Conservation (phyloP, 1,284 basidiomycete genomes). For the Cutaneotrichosporon spelunceum region DNA sequence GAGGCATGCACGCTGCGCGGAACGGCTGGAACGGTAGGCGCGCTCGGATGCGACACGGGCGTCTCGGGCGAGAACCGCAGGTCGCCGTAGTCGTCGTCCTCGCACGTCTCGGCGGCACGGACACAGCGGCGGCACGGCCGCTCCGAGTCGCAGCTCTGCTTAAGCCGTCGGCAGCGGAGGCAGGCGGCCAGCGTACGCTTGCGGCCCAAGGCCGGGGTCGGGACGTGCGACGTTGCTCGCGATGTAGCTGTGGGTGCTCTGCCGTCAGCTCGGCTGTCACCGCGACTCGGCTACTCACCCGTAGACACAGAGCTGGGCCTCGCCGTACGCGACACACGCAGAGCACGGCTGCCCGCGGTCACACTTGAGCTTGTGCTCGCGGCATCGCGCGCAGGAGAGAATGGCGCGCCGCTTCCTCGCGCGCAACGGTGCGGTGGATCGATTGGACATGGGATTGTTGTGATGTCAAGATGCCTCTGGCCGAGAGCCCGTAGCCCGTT, state of each 20-base stretch:
- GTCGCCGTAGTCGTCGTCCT: constrained; percentile 1
- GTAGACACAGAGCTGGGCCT: neutral
- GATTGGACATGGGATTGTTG: neutral
- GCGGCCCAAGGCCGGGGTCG: neutral
- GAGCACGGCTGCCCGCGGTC: neutral
- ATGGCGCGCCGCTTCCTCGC: constrained; percentile 1
- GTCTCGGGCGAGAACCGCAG: neutral
- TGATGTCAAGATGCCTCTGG: neutral
- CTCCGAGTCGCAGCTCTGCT: constrained; percentile 6
- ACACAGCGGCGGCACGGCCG: constrained; percentile 2
- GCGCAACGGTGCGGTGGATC: neutral
- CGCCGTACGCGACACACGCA: neutral
- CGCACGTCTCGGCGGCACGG: neutral
- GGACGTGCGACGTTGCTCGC: neutral
- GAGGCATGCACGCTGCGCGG: neutral
- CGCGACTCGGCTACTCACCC: constrained; percentile 5
- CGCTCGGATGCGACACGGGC: neutral
- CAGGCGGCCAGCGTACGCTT: neutral
- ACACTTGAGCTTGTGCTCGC: constrained; percentile 10
- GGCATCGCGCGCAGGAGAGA: constrained; percentile 1
- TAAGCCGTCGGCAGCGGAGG: constrained; percentile 5
- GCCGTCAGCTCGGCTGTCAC: neutral
- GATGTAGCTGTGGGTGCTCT: neutral
- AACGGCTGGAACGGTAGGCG: neutral
- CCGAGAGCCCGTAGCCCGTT: neutral